Evolutionary conservation across 768 basidiomycete genomes (phyloP).

Genomic region (Nidularia pulvinata): DNA sequence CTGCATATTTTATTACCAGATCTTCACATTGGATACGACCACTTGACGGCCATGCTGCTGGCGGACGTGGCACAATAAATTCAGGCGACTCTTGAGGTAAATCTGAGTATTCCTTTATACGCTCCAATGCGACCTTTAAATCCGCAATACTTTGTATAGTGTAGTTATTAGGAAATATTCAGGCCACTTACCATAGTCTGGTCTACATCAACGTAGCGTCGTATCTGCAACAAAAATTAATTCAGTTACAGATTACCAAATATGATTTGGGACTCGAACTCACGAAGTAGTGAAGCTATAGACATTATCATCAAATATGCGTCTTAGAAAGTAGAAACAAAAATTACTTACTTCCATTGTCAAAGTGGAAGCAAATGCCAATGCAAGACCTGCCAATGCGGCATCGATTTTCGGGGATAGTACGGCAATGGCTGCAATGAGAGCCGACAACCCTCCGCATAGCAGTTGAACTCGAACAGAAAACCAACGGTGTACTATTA

Average conservation of each 20-base stretch:
- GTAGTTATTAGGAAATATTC: background rate
- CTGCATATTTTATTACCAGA: slow-evolving; percentile 78
- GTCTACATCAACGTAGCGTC: slow-evolving; percentile 87
- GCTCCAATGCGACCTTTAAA: slow-evolving; percentile 75
- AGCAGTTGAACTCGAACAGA: slow-evolving; percentile 86
- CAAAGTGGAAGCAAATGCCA: slow-evolving; percentile 82
- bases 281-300: slow-evolving; percentile 54
- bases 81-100: slow-evolving; percentile 78
- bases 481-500: slow-evolving; percentile 85
- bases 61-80: slow-evolving; percentile 81
- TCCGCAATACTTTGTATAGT: background rate
- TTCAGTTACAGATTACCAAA: background rate
- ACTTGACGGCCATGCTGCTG: slow-evolving; percentile 73
- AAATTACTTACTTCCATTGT: slow-evolving; percentile 42
- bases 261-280: slow-evolving; percentile 14
- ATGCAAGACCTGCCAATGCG: slow-evolving; percentile 81
- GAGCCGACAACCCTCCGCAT: slow-evolving; percentile 70
- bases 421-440: slow-evolving; percentile 66
- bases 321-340: no score
- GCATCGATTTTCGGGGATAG: slow-evolving; percentile 74
- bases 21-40: slow-evolving; percentile 73
- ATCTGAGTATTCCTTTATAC: slow-evolving; percentile 91
- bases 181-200: slow-evolving; percentile 79
- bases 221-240: slow-evolving; percentile 36
- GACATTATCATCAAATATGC: no score